Evolutionary conservation across 768 basidiomycete genomes (phyloP).

Genomic region (Tulasnella sp.): DNA sequence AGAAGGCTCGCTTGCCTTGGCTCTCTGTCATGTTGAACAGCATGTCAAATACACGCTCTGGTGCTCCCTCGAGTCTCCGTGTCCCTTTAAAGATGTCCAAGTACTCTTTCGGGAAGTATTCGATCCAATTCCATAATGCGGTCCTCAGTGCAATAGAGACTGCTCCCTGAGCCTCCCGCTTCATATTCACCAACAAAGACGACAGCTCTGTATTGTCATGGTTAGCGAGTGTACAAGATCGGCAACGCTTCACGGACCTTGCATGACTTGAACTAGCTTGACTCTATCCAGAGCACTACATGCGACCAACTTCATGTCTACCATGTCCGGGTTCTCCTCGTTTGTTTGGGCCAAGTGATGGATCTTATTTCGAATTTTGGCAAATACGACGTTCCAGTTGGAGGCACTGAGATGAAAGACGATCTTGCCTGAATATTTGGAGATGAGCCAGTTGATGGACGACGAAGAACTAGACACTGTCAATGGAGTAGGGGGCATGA

Average conservation of each 20-base stretch:
- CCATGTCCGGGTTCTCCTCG: constrained; percentile 51
- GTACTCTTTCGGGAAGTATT: constrained; percentile 65
- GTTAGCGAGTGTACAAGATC: constrained; percentile 4
- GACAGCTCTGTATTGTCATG: constrained; percentile 48
- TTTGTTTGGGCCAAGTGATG: constrained; percentile 42
- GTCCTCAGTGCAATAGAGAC: constrained; percentile 61
- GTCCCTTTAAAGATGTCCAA: constrained; percentile 56
- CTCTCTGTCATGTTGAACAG: constrained; percentile 38
- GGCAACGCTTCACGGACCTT: constrained; percentile 34
- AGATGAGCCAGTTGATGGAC: constrained; percentile 18
- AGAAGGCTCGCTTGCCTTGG: constrained; percentile 42
- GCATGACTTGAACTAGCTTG: constrained; percentile 58
- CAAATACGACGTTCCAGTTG: constrained; percentile 73
- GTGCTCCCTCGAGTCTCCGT: constrained; percentile 58
- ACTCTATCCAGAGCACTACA: constrained; percentile 61
- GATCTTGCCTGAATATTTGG: constrained; percentile 47
- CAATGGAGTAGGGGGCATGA: constrained; percentile 6
- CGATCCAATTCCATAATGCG: constrained; percentile 87
- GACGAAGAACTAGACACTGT: constrained; percentile 10
- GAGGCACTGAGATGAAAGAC: constrained; percentile 79
- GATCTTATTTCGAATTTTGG: constrained; percentile 58
- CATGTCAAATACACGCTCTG: constrained; percentile 79
- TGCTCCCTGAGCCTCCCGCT: constrained; percentile 55
- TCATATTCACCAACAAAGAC: constrained; percentile 73
- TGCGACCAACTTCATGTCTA: constrained; percentile 68